Conservation (phyloP, 345 rosid species). For the Eutrema japonicum region DNA sequence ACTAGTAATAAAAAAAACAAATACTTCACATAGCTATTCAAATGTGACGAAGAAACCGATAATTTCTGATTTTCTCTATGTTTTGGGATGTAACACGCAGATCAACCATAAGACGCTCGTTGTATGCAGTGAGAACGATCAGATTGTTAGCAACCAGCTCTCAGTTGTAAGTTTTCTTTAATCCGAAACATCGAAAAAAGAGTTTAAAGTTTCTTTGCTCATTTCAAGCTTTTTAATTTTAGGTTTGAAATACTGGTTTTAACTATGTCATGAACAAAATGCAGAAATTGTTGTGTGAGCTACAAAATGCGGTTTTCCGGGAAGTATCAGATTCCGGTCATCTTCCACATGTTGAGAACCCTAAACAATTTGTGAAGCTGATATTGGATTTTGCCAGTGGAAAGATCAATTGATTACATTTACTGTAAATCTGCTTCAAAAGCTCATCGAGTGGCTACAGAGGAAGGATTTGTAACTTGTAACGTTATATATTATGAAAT, state of each 20-base stretch:
- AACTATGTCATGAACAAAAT: conserved; percentile 16
- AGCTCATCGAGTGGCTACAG: conserved; percentile 16
- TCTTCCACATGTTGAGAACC: conserved; percentile 82
- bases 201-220: neutral
- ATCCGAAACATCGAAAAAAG: neutral
- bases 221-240: neutral
- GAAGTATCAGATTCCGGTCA: conserved; percentile 66
- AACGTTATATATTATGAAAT: conserved; percentile 2
- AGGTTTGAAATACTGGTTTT: neutral
- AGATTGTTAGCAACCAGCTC: conserved; percentile 65
- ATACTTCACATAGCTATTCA: neutral
- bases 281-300: conserved; percentile 69
- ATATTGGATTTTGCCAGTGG: conserved; percentile 53
- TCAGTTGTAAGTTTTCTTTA: conserved; percentile 55
- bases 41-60: neutral
- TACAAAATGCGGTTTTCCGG: conserved; percentile 55
- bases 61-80: neutral
- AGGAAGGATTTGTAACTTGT: conserved; percentile 18
- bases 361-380: conserved; percentile 55
- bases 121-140: conserved; percentile 73
- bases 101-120: conserved; percentile 69
- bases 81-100: conserved; percentile 45
- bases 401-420: conserved; percentile 19
- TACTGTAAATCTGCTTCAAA: neutral
- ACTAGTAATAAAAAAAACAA: conserved; percentile 47